Evolutionary conservation across 306 rosid species (phyloP).

Genomic region (Prunus armeniaca): DNA sequence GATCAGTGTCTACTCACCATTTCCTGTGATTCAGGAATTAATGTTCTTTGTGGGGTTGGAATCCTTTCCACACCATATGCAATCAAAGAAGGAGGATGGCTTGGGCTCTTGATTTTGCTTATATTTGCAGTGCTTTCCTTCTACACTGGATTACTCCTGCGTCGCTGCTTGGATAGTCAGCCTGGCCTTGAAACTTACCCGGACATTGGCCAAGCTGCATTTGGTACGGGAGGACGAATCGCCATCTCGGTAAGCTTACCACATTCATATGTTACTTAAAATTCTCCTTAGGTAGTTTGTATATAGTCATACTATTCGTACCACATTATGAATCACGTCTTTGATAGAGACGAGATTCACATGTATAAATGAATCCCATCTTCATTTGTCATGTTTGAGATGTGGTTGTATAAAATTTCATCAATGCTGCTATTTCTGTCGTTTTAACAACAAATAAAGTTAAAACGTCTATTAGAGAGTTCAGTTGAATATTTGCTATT

Average conservation of each 20-base stretch:
- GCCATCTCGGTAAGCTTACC: conserved; percentile 62
- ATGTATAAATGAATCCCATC: neutral
- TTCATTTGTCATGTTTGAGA: no score
- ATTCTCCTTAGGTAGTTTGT: no score
- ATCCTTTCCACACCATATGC: conserved; percentile 95
- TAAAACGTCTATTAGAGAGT: neutral
- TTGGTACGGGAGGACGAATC: conserved; percentile 75
- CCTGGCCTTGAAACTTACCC: conserved; percentile 98
- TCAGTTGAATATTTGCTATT: neutral
- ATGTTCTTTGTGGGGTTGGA: conserved; percentile 94
- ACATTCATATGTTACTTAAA: neutral
- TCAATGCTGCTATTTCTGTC: no score
- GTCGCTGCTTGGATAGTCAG: conserved; percentile 81
- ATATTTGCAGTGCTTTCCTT: conserved; percentile 76
- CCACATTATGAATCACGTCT: neutral
- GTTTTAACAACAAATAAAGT: neutral
- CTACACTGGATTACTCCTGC: conserved; percentile 88
- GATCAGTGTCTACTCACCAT: neutral
- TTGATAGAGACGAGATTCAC: neutral
- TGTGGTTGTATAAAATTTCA: no score
- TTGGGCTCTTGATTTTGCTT: conserved; percentile 62
- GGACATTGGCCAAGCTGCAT: conserved; percentile 96
- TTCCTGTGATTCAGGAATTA: conserved; percentile 58
- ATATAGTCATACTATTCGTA: no score
- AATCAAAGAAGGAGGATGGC: conserved; percentile 86